Conservation (phyloP, 2,329 filamentous ascomycete genomes). For the Chaetomiaceae sp. region DNA sequence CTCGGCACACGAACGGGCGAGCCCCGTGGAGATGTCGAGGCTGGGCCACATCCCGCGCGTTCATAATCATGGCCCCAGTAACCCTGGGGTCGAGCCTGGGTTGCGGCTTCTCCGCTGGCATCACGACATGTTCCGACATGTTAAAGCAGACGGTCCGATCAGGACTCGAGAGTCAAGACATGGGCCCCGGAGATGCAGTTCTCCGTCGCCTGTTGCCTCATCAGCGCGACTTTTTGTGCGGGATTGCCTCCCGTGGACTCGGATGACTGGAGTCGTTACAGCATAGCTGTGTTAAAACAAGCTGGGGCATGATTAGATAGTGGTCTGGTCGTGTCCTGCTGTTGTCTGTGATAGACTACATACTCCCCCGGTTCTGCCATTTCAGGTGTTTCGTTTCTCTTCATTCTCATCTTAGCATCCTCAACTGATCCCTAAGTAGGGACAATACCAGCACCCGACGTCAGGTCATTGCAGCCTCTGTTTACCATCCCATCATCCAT, state of each 20-base stretch:
- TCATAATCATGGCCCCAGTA: too few relatives aligned
- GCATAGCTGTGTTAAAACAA: neutral
- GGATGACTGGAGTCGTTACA: neutral
- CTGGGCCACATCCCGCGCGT: constrained; percentile 12
- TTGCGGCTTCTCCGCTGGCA: constrained; percentile 4
- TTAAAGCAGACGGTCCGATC: neutral
- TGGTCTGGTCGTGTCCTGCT: too few relatives aligned
- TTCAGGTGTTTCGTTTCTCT: neutral
- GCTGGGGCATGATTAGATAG: neutral
- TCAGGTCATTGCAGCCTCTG: neutral
- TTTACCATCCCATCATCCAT: neutral
- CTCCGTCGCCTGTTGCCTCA: neutral
- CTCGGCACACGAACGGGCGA: neutral
- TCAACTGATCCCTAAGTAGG: neutral
- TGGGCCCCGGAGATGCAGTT: constrained; percentile 10
- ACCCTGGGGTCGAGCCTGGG: too few relatives aligned
- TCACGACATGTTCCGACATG: neutral
- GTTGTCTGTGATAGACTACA: neutral
- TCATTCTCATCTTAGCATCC: neutral
- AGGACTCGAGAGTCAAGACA: too few relatives aligned
- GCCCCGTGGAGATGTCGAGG: constrained; percentile 15
- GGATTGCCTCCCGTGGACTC: neutral
- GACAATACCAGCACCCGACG: too few relatives aligned
- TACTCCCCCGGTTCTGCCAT: neutral
- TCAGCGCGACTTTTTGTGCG: neutral